Percentiles rank a stretch among this genome's conserved stretches.
Conservation (phyloP, 2,329 filamentous ascomycete genomes). For the Rutstroemia sydowiana region DNA sequence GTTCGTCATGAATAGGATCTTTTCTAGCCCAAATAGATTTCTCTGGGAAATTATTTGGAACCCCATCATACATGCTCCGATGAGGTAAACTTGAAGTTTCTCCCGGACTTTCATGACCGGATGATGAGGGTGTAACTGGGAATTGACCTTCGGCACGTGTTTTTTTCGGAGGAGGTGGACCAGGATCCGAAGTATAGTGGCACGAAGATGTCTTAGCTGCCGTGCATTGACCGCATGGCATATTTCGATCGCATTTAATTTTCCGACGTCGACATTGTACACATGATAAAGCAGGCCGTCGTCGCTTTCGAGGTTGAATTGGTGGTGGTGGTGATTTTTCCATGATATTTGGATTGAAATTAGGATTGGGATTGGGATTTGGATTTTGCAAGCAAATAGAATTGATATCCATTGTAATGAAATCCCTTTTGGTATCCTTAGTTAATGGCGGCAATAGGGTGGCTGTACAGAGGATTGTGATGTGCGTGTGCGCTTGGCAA, state of each 20-base stretch:
- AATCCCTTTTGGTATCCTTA: too few species aligned
- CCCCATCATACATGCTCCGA: background rate
- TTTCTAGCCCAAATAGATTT: background rate
- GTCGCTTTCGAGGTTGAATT: conserved; percentile 20
- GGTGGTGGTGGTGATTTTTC: background rate
- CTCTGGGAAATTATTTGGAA: background rate
- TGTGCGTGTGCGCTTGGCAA: too few species aligned
- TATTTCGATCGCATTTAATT: conserved; percentile 11
- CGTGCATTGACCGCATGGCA: conserved; percentile 9
- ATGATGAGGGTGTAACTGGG: background rate
- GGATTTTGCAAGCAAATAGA: conserved; percentile 4
- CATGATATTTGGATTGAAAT: too few species aligned
- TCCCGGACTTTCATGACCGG: background rate
- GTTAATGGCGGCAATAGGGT: background rate
- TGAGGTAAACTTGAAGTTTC: background rate
- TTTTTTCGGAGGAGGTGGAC: background rate
- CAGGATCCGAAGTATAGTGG: conserved; percentile 6
- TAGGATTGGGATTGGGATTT: too few species aligned
- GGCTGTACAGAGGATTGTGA: background rate
- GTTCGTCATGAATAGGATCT: background rate
- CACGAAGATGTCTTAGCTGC: conserved; percentile 4
- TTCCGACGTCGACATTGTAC: conserved; percentile 33
- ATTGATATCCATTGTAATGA: conserved; percentile 5
- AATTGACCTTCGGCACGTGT: conserved; percentile 1
- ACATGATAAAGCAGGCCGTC: conserved; percentile 34